Evolutionary conservation across 2,329 filamentous ascomycete genomes (phyloP), one percentile per base, ranked within the genome.

Genomic region (Ceratocystis huliohia): DNA sequence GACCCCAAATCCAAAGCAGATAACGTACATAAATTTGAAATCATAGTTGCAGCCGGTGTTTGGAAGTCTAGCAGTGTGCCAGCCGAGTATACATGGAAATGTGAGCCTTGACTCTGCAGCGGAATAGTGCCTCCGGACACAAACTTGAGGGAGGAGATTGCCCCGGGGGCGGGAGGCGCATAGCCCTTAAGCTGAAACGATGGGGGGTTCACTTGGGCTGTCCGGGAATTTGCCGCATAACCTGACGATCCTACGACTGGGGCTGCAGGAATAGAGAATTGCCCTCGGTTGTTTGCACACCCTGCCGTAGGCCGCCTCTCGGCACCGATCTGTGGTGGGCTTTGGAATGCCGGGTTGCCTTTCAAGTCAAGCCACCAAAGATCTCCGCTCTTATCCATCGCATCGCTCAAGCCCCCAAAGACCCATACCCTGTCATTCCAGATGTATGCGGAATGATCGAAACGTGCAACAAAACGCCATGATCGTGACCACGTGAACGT

Each of bases 361-460:
- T 96, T 93, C 63, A 99, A 82, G 76, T 99, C 94, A 56, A 99
- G 80, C 92, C 94, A 99, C 89, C 91, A 96, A 56, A 99, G 83
- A 75, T 99, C 94, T 68, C 91, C 93, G 69, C 89, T 91, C 72
- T 96, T 93, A 77, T 97, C 92, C 91, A 97, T 96, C 70, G 96
- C 92, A 71, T 94, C 89, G 69, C 91, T 94, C 63, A 99, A 81
- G 1, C 94, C 94, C 48, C 94, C 94, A 75, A 96, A 96, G 5
- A 97, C 91, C 93, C 93, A 99, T 44, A 99, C 87, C 56, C 91
- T 85, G 69, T 94, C 92, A 66, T 88, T 81, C 82, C 92, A 96
- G 68, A 99, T 88, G 81, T 93, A 96, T 64, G 89, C 91, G 17
- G 91, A 91, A 74, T 99, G 94, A 72, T 99, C 94, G 73, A 96